Evolutionary conservation across 2,329 filamentous ascomycete genomes (phyloP), one percentile per base, ranked within the genome.

Genomic region (Talaromyces sp.): DNA sequence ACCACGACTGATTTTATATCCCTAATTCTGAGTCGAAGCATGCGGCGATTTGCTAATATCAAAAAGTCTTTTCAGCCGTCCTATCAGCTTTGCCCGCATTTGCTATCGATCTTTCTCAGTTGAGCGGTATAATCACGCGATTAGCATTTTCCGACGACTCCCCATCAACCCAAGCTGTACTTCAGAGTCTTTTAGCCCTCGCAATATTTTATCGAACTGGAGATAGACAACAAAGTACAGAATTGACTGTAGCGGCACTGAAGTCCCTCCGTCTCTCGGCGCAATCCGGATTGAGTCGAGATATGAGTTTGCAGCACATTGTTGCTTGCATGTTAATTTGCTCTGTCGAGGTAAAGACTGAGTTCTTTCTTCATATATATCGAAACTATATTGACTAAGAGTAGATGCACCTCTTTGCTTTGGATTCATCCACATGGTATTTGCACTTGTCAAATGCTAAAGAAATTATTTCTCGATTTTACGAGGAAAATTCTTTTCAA

Each of bases 241-340:
- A 57, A 35, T 47, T 35, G 19, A 52, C 52, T 8, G 27, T 33
- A 27, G 27, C 37, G 52, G 50, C 61, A 10, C 39, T 57, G 50
- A 57, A 31, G 11, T 63, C 39, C 14, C 61, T 63, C 9, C 52
- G 50, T 45, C 37, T 47, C 41, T 63, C 61, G 14, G 37, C 43
- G 39, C 19, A 58, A n/a, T 45, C 19, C 11, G 19, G 41, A 37
- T 5, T 63, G n/a, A 19, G 50, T 4, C 52, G 27, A 35, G 48
- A 58, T 24, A 43, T 57, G 41, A 41, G 48, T 16, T 37, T 63
- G 35, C 61, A 63, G 22, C 61, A 63, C 31, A 47, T 63, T 19
- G 37, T 63, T 63, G 39, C 61, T 16, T 41, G 60, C 31, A 56
- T 62, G 41, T 50, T 62, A n/a, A 54, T 62, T 47, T 62, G 60